Evolutionary conservation across 495 filamentous ascomycete species (phyloP), one percentile per base, ranked within the genome.

Genomic region (Lasiosphaeria ovina): DNA sequence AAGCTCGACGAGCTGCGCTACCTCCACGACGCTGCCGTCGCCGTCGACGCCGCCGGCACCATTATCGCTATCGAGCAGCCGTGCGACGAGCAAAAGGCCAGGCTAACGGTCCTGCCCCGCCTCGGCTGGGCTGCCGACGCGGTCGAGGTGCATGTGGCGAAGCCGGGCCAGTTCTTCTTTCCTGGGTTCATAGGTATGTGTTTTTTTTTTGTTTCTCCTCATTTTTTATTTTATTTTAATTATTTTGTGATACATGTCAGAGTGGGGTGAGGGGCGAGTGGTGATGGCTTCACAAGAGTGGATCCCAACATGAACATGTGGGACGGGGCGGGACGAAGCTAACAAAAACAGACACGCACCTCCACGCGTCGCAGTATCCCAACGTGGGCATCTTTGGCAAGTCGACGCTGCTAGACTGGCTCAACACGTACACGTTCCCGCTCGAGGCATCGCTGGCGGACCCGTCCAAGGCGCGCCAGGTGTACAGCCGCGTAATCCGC

Each of bases 361-460:
- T 96, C 62, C 93, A 98, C 73, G 93, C 93, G 50, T 83, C 91
- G 0, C 93, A 98, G 78, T 94, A 95, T 69, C 92, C 93, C 58
- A 98, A 98, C 66, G 79, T 84, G 6, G 93, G 93, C 54, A 85
- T 98, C 65, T 97, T 97, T 69, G 93, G 93, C 70, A 89, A 88
- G 52, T 85, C 88, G 3, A 96, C 92, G 16, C 85, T 98, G 48
- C 83, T 98, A 31, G 85, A 90, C 74, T 98, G 93, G 93, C 83
- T 98, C 5, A 79, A 92, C 62, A 90, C 79, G 4, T 98, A 98
- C 77, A 98, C 93, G n/a, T 98, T 96, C 74, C 93, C 93, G 0
- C 81, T 96, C 57, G 93, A 98, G 74, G 78, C 84, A 11, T 89
- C 87, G 16, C 83, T 97, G 57, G 66, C 74, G 4, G 69, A 74